Evolutionary conservation across 345 rosid species (phyloP), one percentile per base, ranked within the genome.

Genomic region (Eutrema japonicum): DNA sequence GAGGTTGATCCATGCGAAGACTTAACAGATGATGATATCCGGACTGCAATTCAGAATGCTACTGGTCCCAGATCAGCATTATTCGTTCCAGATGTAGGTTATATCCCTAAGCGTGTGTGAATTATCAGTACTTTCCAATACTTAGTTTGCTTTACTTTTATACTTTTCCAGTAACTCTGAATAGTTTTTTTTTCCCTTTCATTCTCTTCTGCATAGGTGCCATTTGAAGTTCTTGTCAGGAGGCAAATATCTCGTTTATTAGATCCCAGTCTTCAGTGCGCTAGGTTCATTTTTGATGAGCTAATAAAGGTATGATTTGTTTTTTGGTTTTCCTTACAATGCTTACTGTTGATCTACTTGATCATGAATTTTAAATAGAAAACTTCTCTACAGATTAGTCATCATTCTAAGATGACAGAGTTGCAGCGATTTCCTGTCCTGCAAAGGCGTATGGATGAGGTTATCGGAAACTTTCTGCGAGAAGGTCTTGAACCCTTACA

Each of bases 1-100:
- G 97, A 91, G 76, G 98, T 94, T 77, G 96, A 94, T 81, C 98
- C 96, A 41, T 94, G 98, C 70, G 93, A 91, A 76, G 93, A 88
- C 80, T 87, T 94, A 86, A 94, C 96, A 49, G 92, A 88, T 71
- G 96, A 86, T 45, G 95, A 94, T 81, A 94, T 94, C 66, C 91
- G 92, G 70, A 94, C 93, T 68, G 96, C 93, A 51, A 91, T 94
- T 79, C 98, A 91, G 82, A 94, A 94, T 84, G 97, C 98, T 52
- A 89, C 95, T 59, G 98, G 97, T 77, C 95, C 96, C 57, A 92
- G 74, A 80, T 86, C 95, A 73, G 93, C 96, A 53, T 75, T 94
- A 13, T 94, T 94, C 79, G 93, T 91, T 67, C 97, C 96, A 43
- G 96, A 89, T 71, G 98, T 94, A 82, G 52, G 90, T 77, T 36